Base-by-base conservation (phyloP, 331 rosid genomes). In the Acacia pycnantha region DNA sequence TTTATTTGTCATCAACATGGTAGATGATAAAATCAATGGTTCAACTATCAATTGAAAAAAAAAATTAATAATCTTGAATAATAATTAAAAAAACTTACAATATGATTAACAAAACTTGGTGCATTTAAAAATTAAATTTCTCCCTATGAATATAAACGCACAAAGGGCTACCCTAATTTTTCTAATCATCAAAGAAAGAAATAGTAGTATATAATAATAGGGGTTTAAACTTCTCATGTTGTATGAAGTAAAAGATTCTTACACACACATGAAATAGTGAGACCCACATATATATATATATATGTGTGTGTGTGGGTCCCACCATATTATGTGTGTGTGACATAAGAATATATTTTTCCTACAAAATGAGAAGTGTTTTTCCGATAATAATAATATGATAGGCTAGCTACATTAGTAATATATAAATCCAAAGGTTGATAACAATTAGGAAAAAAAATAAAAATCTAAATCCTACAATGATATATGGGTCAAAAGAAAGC, bases 401-500 rank as follows among this genome's bases (percentile, higher is more conserved):
- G 37, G 69, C 2, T 62, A 14, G 40, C 40, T 12, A 29, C 8
- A n/a, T 56, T 9, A n/a, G 2, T n/a, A 61, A 24, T 44, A 43
- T 13, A 4, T 22, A 70, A 70, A 70, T 70, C 76, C 12, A 70
- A 5, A 24, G 3, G 16, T 6, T 44, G 40, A 24, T 70, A 70
- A 21, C 2, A 44, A 24, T 6, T 2, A 44, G 40, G 11, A 6
- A n/a, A n/a, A 46, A 46, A 19, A 19, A 7, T 6, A 19, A 11
- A 18, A 19, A 9, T 9, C 2, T 6, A 2, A 18, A 43, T 11
- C 33, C 53, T 11, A 15, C 33, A 71, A 71, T 71, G 13, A 46
- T 71, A 40, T 51, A 15, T 2, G 76, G 48, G 76, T 71, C 76
- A 71, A 71, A 71, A 71, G 76, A 44, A 46, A 24, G n/a, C 40